Evolutionary conservation across 1,139 yeast genomes (phyloP), one percentile per base, ranked within the genome.

Genomic region (Pichia sp.): DNA sequence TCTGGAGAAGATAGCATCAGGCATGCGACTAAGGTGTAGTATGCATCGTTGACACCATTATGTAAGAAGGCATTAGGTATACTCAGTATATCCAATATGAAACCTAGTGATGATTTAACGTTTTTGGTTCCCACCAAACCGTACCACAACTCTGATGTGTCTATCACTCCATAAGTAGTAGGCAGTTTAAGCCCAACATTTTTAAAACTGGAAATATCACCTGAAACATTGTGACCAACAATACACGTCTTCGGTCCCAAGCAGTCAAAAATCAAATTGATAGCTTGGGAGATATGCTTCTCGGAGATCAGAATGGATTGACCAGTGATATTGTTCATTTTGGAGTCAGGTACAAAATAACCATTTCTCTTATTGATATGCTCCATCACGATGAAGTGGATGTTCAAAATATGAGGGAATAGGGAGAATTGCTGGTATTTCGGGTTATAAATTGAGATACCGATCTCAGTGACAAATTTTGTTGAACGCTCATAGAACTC

Each of bases 31-130:
- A 82, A 55, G 0, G 93, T 82, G 48, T 71, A 79, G 50, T 78
- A 78, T 2, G 93, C 77, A 55, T 84, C 94, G 51, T 84, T 84
- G n/a, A 83, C 88, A 2, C 88, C 94, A 52, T 84, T 84, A 52
- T 83, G 94, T 32, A 82, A 58, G 43, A 66, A 71, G 1, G 79
- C 67, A 52, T 76, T 74, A 0, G 87, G 85, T 6, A 84, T 65
- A 7, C 67, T 62, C 20, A 78, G 62, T 34, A 64, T 57, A 32
- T 68, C 61, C 17, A 82, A 60, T 2, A 77, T 64, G 32, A 66
- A 72, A 7, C 71, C 68, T 35, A 83, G 58, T 13, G 72, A 67
- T 10, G 69, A 58, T 21, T 75, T 75, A 18, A 29, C 29, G 59
- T 31, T 29, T 16, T 30, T 26, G 2, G 29, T 48, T 4, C 72